Evolutionary conservation across 2,329 filamentous ascomycete species (phyloP), one percentile per base, ranked within the genome.

Genomic region (Hypoxylon sp.): DNA sequence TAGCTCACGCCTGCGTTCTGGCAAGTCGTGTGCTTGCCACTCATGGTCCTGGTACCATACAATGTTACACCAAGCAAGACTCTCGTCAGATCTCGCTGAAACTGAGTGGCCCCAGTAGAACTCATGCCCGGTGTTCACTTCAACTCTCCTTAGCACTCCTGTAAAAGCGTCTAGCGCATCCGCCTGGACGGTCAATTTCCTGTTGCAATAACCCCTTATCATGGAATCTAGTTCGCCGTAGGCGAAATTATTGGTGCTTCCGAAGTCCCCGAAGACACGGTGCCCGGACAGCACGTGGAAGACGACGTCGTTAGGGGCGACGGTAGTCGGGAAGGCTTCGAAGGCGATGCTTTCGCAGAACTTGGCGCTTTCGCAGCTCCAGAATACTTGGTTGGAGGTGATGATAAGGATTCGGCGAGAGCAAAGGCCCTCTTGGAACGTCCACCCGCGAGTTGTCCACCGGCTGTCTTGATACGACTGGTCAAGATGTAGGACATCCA

Each of bases 391-490:
- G 16, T 62, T 43, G n/a, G 29, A 9, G 3, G 64, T 60, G 34
- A 70, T 56, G 1, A 67, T 58, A 3, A 71, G 60, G 1, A 47
- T 51, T 12, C 67, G 67, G 0, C 54, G 57, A 4, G 67, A 70
- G 46, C 69, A 71, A 5, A 71, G 58, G 2, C 69, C 67, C 47
- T 71, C 67, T 32, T 70, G 67, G 45, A 71, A 71, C 8, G 67
- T 70, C 67, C 69, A 71, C 1, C 65, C 69, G 9, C 69, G 64
- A 8, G 67, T 70, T 9, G 61, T 67, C 69, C 67, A 71, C 16
- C 37, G 47, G 21, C 63, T 67, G 7, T 59, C 47, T 14, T 56
- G 39, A 32, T 70, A 70, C 2, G 43, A 25, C 12, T 51, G 21
- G 37, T 71, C 69, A n/a, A 71, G 60, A 2, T 21, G 25, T 4